Evolutionary conservation across 306 rosid genomes (phyloP).

Genomic region (Oemleria cerasiformis): DNA sequence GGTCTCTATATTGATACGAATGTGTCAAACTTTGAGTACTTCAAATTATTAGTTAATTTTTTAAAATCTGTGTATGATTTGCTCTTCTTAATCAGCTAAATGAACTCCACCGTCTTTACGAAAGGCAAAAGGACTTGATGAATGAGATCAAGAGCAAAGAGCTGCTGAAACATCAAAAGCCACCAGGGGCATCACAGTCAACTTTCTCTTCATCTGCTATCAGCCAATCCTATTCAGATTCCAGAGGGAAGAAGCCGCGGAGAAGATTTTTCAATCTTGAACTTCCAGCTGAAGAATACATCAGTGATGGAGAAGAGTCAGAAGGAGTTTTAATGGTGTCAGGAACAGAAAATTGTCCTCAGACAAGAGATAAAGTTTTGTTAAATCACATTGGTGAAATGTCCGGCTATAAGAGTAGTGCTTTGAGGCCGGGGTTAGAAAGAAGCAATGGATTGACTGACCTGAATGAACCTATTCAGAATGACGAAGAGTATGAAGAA

Average conservation of each 20-base stretch:
- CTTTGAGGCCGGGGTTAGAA: conserved; percentile 8
- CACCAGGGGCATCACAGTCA: conserved; percentile 22
- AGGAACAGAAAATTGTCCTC: conserved; percentile 1
- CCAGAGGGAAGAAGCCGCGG: conserved; percentile 12
- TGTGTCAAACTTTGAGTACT: background rate
- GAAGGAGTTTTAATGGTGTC: conserved; percentile 5
- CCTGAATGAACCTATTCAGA: conserved; percentile 29
- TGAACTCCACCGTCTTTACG: conserved; percentile 48
- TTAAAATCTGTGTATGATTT: background rate
- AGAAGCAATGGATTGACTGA: conserved; percentile 11
- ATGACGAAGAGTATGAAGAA: conserved; percentile 20
- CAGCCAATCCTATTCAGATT: conserved; percentile 20
- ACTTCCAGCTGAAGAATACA: conserved; percentile 31
- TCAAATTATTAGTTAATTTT: background rate
- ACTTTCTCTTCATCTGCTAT: conserved; percentile 23
- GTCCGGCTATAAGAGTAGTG: background rate
- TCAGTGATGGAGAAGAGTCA: conserved; percentile 18
- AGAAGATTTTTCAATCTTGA: conserved; percentile 39
- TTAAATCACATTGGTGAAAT: background rate
- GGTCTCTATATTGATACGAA: background rate
- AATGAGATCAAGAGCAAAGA: conserved; percentile 29
- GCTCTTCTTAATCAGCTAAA: conserved; percentile 33
- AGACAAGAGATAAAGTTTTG: background rate
- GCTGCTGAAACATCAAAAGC: conserved; percentile 8
- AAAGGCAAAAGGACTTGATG: conserved; percentile 51